Percentiles rank a stretch among this genome's conserved stretches.
Evolutionary conservation across 2,329 filamentous ascomycete genomes (phyloP).

Genomic region (Aspergillus pseudoterreus): DNA sequence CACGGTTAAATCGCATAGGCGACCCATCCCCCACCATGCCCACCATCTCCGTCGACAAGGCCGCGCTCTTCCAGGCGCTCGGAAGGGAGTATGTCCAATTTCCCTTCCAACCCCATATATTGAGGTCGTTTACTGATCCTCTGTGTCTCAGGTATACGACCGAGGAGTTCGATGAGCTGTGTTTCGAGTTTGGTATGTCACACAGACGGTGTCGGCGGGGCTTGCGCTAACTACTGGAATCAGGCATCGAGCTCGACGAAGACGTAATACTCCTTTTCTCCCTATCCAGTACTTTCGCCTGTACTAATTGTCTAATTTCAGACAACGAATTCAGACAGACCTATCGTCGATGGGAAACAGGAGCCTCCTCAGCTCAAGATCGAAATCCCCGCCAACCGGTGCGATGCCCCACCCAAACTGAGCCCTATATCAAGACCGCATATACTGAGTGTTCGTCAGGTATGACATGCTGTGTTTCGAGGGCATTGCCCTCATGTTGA

Average conservation of each 20-base stretch:
- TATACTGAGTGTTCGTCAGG: conserved; percentile 34
- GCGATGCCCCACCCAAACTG: conserved; percentile 36
- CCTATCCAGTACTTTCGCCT: not conserved
- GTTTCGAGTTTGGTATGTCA: conserved; percentile 83
- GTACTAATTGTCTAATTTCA: conserved; percentile 16
- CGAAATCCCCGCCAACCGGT: conserved; percentile 93
- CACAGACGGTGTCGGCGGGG: conserved; percentile 17
- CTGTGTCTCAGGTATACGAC: conserved; percentile 67
- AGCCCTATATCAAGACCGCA: not conserved
- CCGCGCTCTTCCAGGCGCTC: conserved; percentile 87
- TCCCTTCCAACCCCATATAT: not conserved
- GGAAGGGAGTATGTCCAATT: conserved; percentile 69
- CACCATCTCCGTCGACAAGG: conserved; percentile 95
- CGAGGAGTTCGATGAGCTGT: conserved; percentile 92
- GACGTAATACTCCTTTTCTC: conserved; percentile 51
- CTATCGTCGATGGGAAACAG: conserved; percentile 71
- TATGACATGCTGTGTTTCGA: conserved; percentile 96
- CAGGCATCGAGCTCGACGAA: conserved; percentile 88
- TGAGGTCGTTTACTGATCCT: conserved; percentile 14
- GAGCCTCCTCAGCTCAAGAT: conserved; percentile 94
- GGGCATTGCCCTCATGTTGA: conserved; percentile 91
- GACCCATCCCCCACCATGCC: conserved; percentile 64
- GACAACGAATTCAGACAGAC: conserved; percentile 71
- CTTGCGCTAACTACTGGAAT: conserved; percentile 25
- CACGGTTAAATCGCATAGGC: conserved; percentile 10